Conservation (phyloP, 2,329 filamentous ascomycete genomes). For the Biscogniauxia sp. region DNA sequence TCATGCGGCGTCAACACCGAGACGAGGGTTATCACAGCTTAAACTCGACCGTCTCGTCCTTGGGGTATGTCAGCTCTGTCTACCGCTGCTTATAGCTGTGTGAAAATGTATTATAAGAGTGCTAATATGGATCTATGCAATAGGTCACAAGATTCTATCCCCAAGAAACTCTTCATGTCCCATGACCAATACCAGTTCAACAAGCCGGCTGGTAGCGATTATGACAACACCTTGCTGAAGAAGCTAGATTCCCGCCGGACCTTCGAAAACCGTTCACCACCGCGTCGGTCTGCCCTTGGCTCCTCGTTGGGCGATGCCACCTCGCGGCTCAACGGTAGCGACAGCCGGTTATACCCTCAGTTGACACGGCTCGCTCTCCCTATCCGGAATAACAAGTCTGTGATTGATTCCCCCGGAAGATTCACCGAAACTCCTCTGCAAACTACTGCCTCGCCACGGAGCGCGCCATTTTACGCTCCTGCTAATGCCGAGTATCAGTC, state of each 20-base stretch:
- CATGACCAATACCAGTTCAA: slow-evolving; percentile 49
- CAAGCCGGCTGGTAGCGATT: slow-evolving; percentile 39
- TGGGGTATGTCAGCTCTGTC: slow-evolving; percentile 21
- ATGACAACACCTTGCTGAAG: slow-evolving; percentile 52
- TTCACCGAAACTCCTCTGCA: slow-evolving; percentile 46
- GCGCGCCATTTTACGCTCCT: slow-evolving; percentile 40
- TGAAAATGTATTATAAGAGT: neutral
- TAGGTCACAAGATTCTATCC: slow-evolving; percentile 43
- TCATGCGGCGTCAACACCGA: slow-evolving; percentile 22
- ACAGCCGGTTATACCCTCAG: slow-evolving; percentile 33
- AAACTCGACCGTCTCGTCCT: slow-evolving; percentile 29
- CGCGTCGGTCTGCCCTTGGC: slow-evolving; percentile 43
- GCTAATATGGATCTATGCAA: neutral
- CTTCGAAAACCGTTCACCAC: slow-evolving; percentile 44
- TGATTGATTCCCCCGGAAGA: slow-evolving; percentile 45
- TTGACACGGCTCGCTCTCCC: slow-evolving; percentile 48
- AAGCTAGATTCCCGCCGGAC: slow-evolving; percentile 51
- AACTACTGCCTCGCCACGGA: slow-evolving; percentile 48
- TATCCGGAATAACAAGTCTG: slow-evolving; percentile 37
- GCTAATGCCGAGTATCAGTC: slow-evolving; percentile 42
- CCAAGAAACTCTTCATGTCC: slow-evolving; percentile 47
- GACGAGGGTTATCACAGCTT: slow-evolving; percentile 36
- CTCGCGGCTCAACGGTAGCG: slow-evolving; percentile 35
- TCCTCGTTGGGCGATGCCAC: slow-evolving; percentile 40
- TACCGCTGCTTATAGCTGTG: neutral